phyloP scores from a whole-genome alignment of 768 basidiomycete genomes.

The Suillus paluster region DNA sequence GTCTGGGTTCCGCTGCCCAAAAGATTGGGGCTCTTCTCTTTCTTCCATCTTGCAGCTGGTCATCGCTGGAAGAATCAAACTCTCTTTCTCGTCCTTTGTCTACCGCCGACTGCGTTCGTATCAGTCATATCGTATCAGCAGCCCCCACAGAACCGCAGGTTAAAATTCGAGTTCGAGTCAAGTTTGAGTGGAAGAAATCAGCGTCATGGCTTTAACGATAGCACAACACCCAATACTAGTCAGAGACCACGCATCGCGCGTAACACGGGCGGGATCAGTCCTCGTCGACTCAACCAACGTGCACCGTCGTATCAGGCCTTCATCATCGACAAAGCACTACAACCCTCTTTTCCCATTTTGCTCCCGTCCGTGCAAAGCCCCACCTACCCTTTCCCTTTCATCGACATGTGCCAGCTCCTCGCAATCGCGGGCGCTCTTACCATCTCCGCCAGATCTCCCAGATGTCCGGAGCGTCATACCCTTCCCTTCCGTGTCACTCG shows the following conservation, averaged over 20 bases:
- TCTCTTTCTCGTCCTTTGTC: background rate
- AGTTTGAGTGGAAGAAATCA: constrained; percentile 7
- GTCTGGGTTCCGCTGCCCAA: background rate
- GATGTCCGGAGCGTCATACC: constrained; percentile 39
- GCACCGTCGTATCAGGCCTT: constrained; percentile 8
- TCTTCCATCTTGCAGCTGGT: constrained; percentile 1
- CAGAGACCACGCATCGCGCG: constrained; percentile 11
- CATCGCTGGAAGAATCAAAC: constrained; percentile 6
- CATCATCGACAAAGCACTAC: constrained; percentile 11
- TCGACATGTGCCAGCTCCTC: constrained; percentile 29
- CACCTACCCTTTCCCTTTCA: constrained; percentile 43
- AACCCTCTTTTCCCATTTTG: constrained; percentile 24
- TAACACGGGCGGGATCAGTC: constrained; percentile 5
- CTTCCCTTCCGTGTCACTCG: constrained; percentile 37
- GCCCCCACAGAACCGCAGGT: background rate
- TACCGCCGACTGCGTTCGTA: background rate
- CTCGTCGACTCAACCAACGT: constrained; percentile 11
- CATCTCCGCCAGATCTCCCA: constrained; percentile 27
- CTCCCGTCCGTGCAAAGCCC: constrained; percentile 34
- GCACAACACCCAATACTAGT: constrained; percentile 5
- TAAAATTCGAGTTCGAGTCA: background rate
- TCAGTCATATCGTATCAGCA: constrained; percentile 1
- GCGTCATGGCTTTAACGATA: constrained; percentile 4
- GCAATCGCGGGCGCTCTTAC: constrained; percentile 16
- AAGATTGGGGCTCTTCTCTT: constrained; percentile 8